Evolutionary conservation across 352 stramenopile species (phyloP).

Genomic region (Phytophthora citricola): DNA sequence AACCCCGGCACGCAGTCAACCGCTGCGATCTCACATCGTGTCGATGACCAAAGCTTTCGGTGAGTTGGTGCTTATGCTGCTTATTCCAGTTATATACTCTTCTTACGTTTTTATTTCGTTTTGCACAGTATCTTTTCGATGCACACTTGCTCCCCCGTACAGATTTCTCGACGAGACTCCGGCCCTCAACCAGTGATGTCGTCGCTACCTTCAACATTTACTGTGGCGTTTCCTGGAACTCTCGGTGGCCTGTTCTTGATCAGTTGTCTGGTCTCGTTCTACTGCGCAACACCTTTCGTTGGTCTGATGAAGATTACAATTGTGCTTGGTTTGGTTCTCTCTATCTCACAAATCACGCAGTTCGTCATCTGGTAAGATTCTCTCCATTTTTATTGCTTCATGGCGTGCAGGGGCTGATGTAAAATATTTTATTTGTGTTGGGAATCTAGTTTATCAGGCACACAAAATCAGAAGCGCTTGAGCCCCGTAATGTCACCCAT

Average conservation of each 20-base stretch:
- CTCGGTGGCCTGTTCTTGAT: conserved; percentile 79
- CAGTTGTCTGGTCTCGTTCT: conserved; percentile 79
- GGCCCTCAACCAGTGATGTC: conserved; percentile 44
- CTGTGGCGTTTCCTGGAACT: conserved; percentile 66
- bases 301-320: conserved; percentile 90
- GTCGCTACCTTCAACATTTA: conserved; percentile 61
- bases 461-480: conserved; percentile 32
- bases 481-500: conserved; percentile 26
- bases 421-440: too few species aligned
- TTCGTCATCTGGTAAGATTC: conserved; percentile 60
- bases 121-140: conserved; percentile 60
- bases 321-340: conserved; percentile 80
- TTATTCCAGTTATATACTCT: conserved; percentile 2
- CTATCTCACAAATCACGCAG: conserved; percentile 76
- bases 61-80: conserved; percentile 27
- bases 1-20: conserved; percentile 56
- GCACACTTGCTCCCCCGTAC: conserved; percentile 41
- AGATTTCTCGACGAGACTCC: conserved; percentile 53
- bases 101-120: conserved; percentile 7
- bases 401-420: too few species aligned
- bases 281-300: conserved; percentile 74
- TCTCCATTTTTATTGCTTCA: neutral
- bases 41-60: conserved; percentile 61
- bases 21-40: conserved; percentile 61
- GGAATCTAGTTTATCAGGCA: conserved; percentile 37